Conservation (phyloP, 2,329 filamentous ascomycete genomes). For the Diaporthe australafricana region DNA sequence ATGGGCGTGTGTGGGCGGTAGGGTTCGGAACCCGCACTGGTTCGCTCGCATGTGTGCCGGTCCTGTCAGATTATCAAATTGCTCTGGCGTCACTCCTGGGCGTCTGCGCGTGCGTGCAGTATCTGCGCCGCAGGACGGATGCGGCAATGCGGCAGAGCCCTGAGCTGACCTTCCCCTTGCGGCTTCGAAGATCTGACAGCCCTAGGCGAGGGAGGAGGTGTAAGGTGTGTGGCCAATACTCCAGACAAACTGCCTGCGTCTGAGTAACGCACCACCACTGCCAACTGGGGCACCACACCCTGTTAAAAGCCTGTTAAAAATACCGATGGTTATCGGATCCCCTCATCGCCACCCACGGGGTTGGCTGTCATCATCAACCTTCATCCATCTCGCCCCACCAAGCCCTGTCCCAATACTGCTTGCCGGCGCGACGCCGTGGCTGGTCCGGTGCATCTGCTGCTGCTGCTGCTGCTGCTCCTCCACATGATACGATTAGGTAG, state of each 20-base stretch:
- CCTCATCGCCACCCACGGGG: not conserved
- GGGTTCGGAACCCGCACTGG: slow-evolving; percentile 25
- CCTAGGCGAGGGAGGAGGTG: not conserved
- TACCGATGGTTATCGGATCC: not conserved
- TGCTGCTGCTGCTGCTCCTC: not conserved
- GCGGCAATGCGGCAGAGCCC: slow-evolving; percentile 11
- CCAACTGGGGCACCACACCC: no score
- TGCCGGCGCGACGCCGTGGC: not conserved
- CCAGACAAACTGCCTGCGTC: not conserved
- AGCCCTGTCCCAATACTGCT: not conserved
- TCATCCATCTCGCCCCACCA: not conserved
- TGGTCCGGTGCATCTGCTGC: not conserved
- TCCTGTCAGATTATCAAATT: slow-evolving; percentile 20
- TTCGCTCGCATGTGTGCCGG: slow-evolving; percentile 25
- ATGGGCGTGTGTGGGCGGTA: not conserved
- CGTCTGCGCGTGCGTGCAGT: not conserved
- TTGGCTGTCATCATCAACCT: not conserved
- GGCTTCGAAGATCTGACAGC: slow-evolving; percentile 20
- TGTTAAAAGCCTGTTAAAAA: slow-evolving; percentile 22
- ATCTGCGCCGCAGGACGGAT: slow-evolving; percentile 8
- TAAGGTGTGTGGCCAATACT: not conserved
- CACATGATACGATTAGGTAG: not conserved
- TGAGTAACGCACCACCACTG: slow-evolving; percentile 1
- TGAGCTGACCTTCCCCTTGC: slow-evolving; percentile 21
- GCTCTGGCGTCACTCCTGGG: not conserved